phyloP scores from a whole-genome alignment of 371 early-diverging fungal species.

The Rhizopus arrhizus region DNA sequence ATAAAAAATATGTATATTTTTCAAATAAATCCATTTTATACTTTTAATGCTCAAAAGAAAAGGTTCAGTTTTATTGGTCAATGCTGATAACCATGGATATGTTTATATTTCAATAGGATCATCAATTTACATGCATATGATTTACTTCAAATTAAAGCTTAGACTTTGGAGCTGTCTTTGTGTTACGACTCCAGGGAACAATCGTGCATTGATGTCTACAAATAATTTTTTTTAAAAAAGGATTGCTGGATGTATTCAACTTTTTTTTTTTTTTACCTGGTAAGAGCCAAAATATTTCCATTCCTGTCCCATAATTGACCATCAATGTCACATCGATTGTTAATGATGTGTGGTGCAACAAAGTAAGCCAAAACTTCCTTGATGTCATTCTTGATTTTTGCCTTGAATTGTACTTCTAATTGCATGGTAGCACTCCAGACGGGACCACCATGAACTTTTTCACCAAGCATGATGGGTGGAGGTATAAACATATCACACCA shows the following conservation, averaged over 20 bases:
- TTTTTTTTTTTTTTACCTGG: conserved; percentile 12
- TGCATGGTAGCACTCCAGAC: conserved; percentile 55
- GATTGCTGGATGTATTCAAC: too few relatives aligned
- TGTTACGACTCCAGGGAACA: conserved; percentile 46
- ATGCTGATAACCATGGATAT: too few relatives aligned
- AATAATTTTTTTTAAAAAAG: too few relatives aligned
- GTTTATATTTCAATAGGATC: too few relatives aligned
- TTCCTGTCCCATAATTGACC: conserved; percentile 46
- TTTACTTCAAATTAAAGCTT: too few relatives aligned
- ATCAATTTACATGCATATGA: too few relatives aligned
- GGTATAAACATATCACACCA: conserved; percentile 51
- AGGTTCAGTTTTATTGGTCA: too few relatives aligned
- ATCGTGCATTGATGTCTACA: conserved; percentile 43
- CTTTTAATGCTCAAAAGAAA: too few relatives aligned
- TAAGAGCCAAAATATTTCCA: conserved; percentile 41
- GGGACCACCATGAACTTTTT: conserved; percentile 25
- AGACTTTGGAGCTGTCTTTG: too few relatives aligned
- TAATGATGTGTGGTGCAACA: conserved; percentile 43
- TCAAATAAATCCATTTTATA: too few relatives aligned
- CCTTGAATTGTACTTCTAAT: conserved; percentile 49
- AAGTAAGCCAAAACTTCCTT: conserved; percentile 35
- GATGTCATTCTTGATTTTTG: conserved; percentile 21
- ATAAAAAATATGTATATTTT: conserved; percentile 37
- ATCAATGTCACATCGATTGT: conserved; percentile 43
- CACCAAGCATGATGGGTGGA: conserved; percentile 39